phyloP scores from a whole-genome alignment of 768 basidiomycete species.

The Mycena capillaripes region DNA sequence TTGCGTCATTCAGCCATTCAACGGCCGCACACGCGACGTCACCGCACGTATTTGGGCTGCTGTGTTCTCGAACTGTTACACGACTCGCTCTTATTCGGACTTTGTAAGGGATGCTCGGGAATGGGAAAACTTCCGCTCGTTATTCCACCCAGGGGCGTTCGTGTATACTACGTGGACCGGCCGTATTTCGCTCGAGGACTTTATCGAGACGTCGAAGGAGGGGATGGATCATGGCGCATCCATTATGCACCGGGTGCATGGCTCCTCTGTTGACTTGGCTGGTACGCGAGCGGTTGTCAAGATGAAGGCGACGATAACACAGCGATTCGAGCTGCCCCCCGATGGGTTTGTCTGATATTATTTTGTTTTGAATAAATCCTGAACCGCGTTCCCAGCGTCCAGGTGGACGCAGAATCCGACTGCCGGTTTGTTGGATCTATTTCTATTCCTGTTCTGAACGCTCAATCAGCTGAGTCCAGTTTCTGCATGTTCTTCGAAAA shows the following conservation, averaged over 20 bases:
- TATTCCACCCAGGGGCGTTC: slow-evolving; percentile 40
- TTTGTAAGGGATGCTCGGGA: slow-evolving; percentile 37
- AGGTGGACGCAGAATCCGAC: slow-evolving; percentile 40
- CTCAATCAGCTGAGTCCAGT: not conserved
- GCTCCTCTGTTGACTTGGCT: slow-evolving; percentile 43
- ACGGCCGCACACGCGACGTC: not conserved
- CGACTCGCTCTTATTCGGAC: not conserved
- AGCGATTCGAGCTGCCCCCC: slow-evolving; percentile 38
- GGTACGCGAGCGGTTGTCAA: slow-evolving; percentile 49
- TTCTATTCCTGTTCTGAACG: not conserved
- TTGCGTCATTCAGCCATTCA: not conserved
- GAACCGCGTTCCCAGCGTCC: slow-evolving; percentile 8
- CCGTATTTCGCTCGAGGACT: slow-evolving; percentile 39
- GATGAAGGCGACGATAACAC: slow-evolving; percentile 48
- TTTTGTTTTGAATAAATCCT: not conserved
- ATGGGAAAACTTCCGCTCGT: slow-evolving; percentile 41
- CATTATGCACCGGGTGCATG: slow-evolving; percentile 42
- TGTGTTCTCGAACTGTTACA: not conserved
- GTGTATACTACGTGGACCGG: slow-evolving; percentile 43
- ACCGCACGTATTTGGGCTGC: no score
- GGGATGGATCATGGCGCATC: slow-evolving; percentile 41
- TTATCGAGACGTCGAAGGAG: slow-evolving; percentile 34
- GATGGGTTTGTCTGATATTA: slow-evolving; percentile 9
- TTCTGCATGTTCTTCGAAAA: slow-evolving; percentile 43
- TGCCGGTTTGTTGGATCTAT: slow-evolving; percentile 29